phyloP scores from a whole-genome alignment of 202 grass and related monocot genomes.

The Eragrostis tef region DNA sequence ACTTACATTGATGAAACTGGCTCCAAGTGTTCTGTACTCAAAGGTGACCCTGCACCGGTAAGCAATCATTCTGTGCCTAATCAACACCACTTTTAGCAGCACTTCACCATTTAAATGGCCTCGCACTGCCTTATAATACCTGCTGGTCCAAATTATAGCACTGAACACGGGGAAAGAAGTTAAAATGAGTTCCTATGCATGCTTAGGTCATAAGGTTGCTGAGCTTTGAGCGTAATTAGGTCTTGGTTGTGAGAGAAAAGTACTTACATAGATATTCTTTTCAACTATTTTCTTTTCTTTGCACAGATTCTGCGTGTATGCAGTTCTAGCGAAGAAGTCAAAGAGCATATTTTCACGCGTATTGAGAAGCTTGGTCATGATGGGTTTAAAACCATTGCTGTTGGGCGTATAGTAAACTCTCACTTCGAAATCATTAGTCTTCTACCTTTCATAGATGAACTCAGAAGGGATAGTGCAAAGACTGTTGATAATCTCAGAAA shows the following conservation, averaged over 20 bases:
- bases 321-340: neutral
- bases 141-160: too few species aligned
- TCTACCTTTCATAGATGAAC: conserved; percentile 37
- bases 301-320: neutral
- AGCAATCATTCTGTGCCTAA: neutral
- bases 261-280: neutral
- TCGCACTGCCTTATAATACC: too few species aligned
- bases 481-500: conserved; percentile 14
- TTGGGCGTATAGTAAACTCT: conserved; percentile 8
- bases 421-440: neutral
- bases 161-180: too few species aligned
- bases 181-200: too few species aligned
- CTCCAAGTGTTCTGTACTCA: conserved; percentile 18
- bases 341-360: neutral
- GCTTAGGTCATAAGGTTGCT: too few species aligned
- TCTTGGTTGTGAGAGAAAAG: neutral
- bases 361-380: conserved; percentile 25
- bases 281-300: conserved; percentile 2
- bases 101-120: too few species aligned
- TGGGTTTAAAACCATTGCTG: conserved; percentile 19
- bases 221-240: too few species aligned
- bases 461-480: conserved; percentile 29
- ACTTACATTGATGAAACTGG: conserved; percentile 18
- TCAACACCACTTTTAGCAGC: too few species aligned
- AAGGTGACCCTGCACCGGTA: conserved; percentile 19